Base-by-base conservation (phyloP, 1,284 basidiomycete genomes). In the Polyporus tsugae region DNA sequence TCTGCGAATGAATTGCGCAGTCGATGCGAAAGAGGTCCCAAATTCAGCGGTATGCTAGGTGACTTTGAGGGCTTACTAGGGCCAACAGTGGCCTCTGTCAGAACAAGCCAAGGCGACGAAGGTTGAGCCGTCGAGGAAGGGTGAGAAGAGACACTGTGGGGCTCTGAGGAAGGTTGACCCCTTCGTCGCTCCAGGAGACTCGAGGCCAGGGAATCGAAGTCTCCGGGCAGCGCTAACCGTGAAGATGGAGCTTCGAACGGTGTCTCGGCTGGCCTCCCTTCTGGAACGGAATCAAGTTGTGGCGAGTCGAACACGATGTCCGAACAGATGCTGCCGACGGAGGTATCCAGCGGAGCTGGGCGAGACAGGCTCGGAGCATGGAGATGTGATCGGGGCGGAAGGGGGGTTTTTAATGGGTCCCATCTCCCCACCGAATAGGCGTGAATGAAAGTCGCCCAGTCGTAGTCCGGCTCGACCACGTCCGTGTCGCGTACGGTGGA, bases 341-440 rank as follows among this genome's bases (percentile, higher is more conserved):
- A 68, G 35, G 67, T 67, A 42, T 72, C 69, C 4, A 70, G 22
- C 4, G 66, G 53, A 4, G 66, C 19, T 2, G 70, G 29, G n/a
- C 70, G 71, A 22, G 70, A 65, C 38, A 71, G 71, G 36, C 70
- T 74, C 25, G 77, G 76, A 10, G 66, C 72, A 60, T 75, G 75
- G 7, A 79, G 69, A 59, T 74, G 77, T 33, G 79, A 81, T 63
- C 81, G 80, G 5, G 93, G 94, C 7, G 86, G 89, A 73, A 86
- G 86, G 1, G 94, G 94, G 0, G 89, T 91, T 64, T 85, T 85
- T 72, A 91, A 88, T 1, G 95, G 93, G 77, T 95, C 93, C 91
- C 95, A 96, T 69, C 89, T 84, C 13, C 94, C 94, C 36, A 85
- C 78, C 0, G 93, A 89, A 77, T 96, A 95, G 0, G 92, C 89